A percentile compares a stretch with the other conserved stretches of the same genome.
These are phyloP conservation scores for Coprinopsis marcescibilis DNA, from an alignment of 768 basidiomycete species.

Conservation along the genomic window DNA sequence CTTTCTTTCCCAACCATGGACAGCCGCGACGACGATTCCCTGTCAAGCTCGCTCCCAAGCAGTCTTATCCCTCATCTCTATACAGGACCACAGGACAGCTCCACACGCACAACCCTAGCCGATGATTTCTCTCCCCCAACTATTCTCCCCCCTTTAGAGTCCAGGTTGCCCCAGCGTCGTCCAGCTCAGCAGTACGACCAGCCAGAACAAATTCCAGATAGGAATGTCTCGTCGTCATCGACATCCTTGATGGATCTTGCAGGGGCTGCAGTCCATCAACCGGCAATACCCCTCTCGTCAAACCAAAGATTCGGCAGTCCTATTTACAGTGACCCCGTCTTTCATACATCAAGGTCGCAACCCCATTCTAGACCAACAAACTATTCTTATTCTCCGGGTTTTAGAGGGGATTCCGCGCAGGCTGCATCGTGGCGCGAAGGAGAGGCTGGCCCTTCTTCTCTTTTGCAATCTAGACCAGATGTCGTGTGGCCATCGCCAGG, in stretches of 20 bases:
- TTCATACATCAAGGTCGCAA: conserved; percentile 22
- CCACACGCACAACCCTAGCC: conserved; percentile 21
- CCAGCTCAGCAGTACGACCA: background rate
- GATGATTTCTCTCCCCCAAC: background rate
- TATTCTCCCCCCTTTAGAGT: conserved; percentile 10
- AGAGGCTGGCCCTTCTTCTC: conserved; percentile 42
- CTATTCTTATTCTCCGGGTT: conserved; percentile 13
- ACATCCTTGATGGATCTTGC: conserved; percentile 13
- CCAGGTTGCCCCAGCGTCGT: conserved; percentile 10
- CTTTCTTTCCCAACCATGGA: conserved; percentile 15
- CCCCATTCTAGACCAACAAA: conserved; percentile 17
- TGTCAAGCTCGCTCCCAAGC: conserved; percentile 43
- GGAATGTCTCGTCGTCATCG: conserved; percentile 3
- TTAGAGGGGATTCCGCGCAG: conserved; percentile 13
- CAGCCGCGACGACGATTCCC: conserved; percentile 13
- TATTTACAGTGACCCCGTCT: conserved; percentile 26
- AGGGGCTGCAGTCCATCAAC: conserved; percentile 11
- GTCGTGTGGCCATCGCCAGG: conserved; percentile 5
- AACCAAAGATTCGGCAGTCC: conserved; percentile 23
- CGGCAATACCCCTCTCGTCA: conserved; percentile 10
- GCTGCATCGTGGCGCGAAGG: conserved; percentile 33
- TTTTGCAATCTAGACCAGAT: conserved; percentile 17
- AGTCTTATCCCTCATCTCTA: conserved; percentile 46
- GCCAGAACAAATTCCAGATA: background rate
- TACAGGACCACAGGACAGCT: conserved; percentile 29